Percentiles rank a stretch among this genome's conserved stretches.
These are phyloP conservation scores for Lecanicillium sp. DNA, from an alignment of 2,329 filamentous ascomycete species.

Conservation along the genomic window DNA sequence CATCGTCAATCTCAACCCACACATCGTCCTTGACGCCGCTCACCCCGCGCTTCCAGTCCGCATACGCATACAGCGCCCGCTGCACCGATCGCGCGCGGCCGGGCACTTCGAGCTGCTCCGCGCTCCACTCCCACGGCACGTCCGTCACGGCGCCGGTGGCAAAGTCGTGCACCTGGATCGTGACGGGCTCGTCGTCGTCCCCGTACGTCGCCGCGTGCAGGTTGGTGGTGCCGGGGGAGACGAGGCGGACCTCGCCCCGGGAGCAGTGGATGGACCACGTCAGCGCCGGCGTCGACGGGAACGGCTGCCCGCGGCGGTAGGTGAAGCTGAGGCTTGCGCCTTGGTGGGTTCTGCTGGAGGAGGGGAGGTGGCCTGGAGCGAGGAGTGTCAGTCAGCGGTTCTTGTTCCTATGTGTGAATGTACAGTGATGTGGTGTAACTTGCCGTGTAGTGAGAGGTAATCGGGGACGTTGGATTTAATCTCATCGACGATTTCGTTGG, in stretches of 20 bases:
- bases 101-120: no score
- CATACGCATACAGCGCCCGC: no score
- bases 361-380: constrained; percentile 26
- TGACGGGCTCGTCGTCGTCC: constrained; percentile 28
- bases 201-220: constrained; percentile 21
- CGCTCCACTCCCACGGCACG: no score
- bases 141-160: constrained; percentile 27
- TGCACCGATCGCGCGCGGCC: no score
- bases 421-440: constrained; percentile 16
- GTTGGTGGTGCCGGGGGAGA: constrained; percentile 12
- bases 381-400: constrained; percentile 11
- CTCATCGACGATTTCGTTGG: constrained; percentile 17
- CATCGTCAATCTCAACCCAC: no score
- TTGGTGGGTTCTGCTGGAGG: constrained; percentile 11
- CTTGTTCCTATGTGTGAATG: no score
- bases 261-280: constrained; percentile 39
- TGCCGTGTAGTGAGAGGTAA: constrained; percentile 26
- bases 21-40: no score
- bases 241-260: constrained; percentile 33
- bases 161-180: constrained; percentile 37
- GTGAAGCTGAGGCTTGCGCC: constrained; percentile 29
- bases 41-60: no score
- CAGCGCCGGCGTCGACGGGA: constrained; percentile 30
- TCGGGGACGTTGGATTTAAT: constrained; percentile 18
- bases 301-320: constrained; percentile 32